Base-by-base conservation (phyloP, 768 basidiomycete species). In the Grammothele lineata region DNA sequence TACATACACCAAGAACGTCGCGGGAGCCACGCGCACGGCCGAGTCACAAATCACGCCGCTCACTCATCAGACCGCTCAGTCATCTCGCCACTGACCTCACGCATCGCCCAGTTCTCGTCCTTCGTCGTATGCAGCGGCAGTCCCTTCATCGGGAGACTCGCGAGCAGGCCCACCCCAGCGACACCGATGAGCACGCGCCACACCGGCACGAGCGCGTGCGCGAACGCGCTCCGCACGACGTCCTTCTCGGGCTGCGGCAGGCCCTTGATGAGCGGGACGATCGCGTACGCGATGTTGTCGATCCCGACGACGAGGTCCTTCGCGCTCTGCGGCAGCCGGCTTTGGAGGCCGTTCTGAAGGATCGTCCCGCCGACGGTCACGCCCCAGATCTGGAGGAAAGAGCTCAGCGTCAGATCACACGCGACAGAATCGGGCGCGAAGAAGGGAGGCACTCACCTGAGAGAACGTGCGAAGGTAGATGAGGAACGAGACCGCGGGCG, bases 271-370 rank as follows among this genome's bases (percentile, higher is more conserved):
- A 46, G 25, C 7, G 68, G 66, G 45, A 70, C 68, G 22, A 58
- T 54, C 26, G 62, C 47, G 51, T 66, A 67, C 15, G 50, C 53
- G 7, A 57, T 46, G 26, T 53, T 45, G 40, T 56, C 54, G 19
- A 62, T 64, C 7, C 53, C 40, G 0, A 62, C 60, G 53, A 69
- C 51, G 19, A 46, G 42, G 0, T 51, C 41, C 12, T 63, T 37
- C 49, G 70, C 67, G 0, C 39, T 25, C 18, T 18, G 12, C 0
- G 73, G 69, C 0, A 74, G 59, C 0, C 45, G 44, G 7, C 48
- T 55, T 6, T 47, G 45, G n/a, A 75, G 62, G 38, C 65, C 44
- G 53, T 73, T 74, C 45, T 69, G 66, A 9, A 74, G 56, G 38
- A 71, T 51, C 1, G 66, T 63, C 3, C 61, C 58, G 2, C 68